phyloP scores from a whole-genome alignment of 2,329 filamentous ascomycete species.

The Trichophyton benhamiae region DNA sequence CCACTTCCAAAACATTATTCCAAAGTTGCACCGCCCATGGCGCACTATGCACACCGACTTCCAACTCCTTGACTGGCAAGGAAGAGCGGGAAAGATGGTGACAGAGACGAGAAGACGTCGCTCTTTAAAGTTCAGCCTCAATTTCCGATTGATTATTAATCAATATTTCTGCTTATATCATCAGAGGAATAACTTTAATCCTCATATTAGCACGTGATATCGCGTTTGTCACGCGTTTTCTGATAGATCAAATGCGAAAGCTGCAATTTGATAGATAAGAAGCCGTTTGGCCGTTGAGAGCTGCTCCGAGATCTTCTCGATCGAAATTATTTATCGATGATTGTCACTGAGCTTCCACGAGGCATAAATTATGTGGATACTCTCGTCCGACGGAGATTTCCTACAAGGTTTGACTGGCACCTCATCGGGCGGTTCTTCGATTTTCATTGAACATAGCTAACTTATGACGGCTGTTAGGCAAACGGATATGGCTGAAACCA shows the following conservation, averaged over 20 bases:
- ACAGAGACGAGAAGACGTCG: no score
- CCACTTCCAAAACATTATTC: background rate
- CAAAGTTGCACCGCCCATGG: background rate
- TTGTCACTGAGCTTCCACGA: background rate
- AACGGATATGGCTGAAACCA: constrained; percentile 70
- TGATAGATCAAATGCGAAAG: background rate
- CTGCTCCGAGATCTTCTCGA: background rate
- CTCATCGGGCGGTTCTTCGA: constrained; percentile 31
- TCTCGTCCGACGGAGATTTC: constrained; percentile 42
- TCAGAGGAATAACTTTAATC: background rate
- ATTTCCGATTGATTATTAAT: background rate
- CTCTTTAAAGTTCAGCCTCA: background rate
- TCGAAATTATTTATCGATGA: background rate
- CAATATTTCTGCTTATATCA: background rate
- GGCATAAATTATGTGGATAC: constrained; percentile 47
- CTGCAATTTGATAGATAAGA: background rate
- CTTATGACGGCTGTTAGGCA: constrained; percentile 37
- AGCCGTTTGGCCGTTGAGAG: background rate
- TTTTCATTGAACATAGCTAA: constrained; percentile 22
- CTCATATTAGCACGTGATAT: constrained; percentile 1
- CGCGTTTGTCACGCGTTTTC: constrained; percentile 2
- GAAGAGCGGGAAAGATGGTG: no score
- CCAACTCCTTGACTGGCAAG: no score
- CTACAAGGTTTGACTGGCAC: constrained; percentile 25
- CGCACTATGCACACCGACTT: background rate